Percentiles rank a stretch among this genome's conserved stretches.
These are phyloP conservation scores for Simplicillium aogashimaense DNA, from an alignment of 2,329 filamentous ascomycete genomes.

Conservation along the genomic window DNA sequence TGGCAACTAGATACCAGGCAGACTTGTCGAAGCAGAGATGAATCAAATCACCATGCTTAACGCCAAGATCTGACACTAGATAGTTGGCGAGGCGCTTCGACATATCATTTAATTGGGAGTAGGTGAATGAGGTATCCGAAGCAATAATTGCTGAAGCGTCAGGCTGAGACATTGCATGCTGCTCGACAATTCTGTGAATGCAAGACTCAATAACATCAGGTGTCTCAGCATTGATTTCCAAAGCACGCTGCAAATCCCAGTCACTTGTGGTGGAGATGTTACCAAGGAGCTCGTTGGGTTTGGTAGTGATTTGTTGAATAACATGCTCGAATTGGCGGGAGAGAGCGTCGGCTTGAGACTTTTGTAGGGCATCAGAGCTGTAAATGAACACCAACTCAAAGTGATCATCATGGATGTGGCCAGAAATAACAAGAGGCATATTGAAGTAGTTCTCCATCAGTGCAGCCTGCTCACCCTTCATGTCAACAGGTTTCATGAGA, in stretches of 20 bases:
- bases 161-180: not conserved
- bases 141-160: not conserved
- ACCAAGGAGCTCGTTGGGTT: constrained; percentile 2
- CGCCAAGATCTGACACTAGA: not conserved
- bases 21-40: not conserved
- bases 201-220: not conserved
- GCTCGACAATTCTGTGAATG: not conserved
- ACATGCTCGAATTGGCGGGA: constrained; percentile 6
- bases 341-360: too few species aligned
- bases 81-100: not conserved
- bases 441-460: not conserved
- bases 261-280: constrained; percentile 6
- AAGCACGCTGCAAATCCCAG: constrained; percentile 5
- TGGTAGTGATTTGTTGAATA: constrained; percentile 1
- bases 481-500: not conserved
- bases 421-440: constrained; percentile 5
- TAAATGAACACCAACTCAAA: constrained; percentile 7
- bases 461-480: constrained; percentile 3
- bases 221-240: constrained; percentile 7
- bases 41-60: not conserved
- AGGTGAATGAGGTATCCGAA: not conserved
- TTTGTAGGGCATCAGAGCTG: constrained; percentile 3
- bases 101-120: not conserved
- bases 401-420: constrained; percentile 11
- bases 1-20: not conserved